Evolutionary conservation across 2,329 filamentous ascomycete species (phyloP), one percentile per base, ranked within the genome.

Genomic region (Venturia oleaginea): DNA sequence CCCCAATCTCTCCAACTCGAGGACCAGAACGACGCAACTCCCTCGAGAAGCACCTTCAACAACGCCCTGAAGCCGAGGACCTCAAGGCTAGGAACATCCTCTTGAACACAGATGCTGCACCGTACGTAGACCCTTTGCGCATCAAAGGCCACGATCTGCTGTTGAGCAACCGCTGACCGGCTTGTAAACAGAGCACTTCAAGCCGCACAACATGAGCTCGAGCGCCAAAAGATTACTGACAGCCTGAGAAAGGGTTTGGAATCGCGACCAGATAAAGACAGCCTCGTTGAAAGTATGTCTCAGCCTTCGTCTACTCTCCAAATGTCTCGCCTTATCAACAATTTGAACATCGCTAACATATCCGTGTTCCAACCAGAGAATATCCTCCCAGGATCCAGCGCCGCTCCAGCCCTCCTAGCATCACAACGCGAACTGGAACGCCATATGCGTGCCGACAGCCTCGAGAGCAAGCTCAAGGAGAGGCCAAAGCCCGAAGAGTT

Each of bases 401-500:
- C 89, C 22, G 91, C 92, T 0, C 92, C 92, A 0, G 84, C 88
- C 2, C 80, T 97, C 63, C 86, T 88, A 72, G 91, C 88, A 64
- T 86, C 91, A 67, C 91, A 94, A 76, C 88, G 84, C 72, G 90
- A 96, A 79, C 86, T 97, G 51, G 86, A 92, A 76, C 91, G 87
- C 74, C 88, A 91, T 75, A 96, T 97, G 92, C 85, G 89, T 17
- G 89, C 86, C 66, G 90, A 96, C 75, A 88, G 83, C 64, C 82
- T 97, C 67, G 94, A 96, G 76, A 91, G 95, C 72, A 92, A 92
- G 75, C 86, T 97, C 67, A 84, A 88, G 71, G 83, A 88, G 70
- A 84, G 92, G 24, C 92, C 92, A 1, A 81, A 84, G 42, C 88
- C 90, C 13, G 90, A 92, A 68, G 83, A 88, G 61, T 79, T 96